Evolutionary conservation across 2,329 filamentous ascomycete genomes (phyloP).

Genomic region (Cryphonectria parasitica): DNA sequence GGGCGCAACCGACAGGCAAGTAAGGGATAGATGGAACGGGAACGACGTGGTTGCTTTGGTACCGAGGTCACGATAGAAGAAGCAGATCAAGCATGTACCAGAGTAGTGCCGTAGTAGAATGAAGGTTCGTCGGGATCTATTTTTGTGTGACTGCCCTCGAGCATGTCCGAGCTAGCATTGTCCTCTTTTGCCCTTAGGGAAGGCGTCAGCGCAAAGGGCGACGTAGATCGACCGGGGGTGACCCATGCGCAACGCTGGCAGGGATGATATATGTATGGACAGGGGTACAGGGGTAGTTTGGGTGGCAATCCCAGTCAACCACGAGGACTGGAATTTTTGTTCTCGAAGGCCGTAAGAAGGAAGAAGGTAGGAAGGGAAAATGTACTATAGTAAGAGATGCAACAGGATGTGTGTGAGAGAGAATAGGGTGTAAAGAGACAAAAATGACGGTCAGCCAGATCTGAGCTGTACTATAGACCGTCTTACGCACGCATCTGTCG

Average conservation of each 20-base stretch:
- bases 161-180: slow-evolving; percentile 1
- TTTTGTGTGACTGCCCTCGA: slow-evolving; percentile 7
- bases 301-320: slow-evolving; percentile 26
- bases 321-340: slow-evolving; percentile 19
- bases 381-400: too few relatives aligned
- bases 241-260: neutral
- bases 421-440: neutral
- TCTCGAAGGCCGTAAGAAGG: slow-evolving; percentile 7
- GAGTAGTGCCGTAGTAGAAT: neutral
- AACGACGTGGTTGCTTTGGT: neutral
- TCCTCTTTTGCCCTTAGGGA: neutral
- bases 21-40: neutral
- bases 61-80: too few relatives aligned
- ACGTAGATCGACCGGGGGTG: slow-evolving; percentile 4
- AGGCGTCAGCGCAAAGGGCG: neutral
- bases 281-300: neutral
- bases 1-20: neutral
- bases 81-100: neutral
- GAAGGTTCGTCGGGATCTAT: slow-evolving; percentile 4
- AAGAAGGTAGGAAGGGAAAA: neutral
- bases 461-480: neutral
- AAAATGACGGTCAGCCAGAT: neutral
- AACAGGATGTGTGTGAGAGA: neutral
- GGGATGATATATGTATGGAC: neutral
- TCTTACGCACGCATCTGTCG: neutral